These are phyloP conservation scores for Choiromyces venosus DNA, from an alignment of 495 filamentous ascomycete genomes.

Conservation along the genomic window DNA sequence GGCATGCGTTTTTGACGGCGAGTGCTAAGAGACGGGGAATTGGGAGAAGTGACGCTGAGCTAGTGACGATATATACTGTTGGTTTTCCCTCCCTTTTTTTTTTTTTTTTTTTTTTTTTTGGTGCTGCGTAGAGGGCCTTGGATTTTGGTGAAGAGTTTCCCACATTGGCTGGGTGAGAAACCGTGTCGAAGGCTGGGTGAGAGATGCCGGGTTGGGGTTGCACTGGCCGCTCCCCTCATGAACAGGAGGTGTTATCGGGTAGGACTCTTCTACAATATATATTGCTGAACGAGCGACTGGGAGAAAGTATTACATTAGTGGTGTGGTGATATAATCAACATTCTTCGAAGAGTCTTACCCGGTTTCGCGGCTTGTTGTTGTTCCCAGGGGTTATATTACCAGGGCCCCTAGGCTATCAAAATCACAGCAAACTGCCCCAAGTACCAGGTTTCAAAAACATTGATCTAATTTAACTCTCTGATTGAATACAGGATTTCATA, in stretches of 20 bases:
- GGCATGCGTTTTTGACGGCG: conserved; percentile 85
- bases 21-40: conserved; percentile 62
- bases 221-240: not conserved
- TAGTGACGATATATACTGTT: conserved; percentile 52
- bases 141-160: not conserved
- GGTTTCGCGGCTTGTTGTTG: not conserved
- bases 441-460: not conserved
- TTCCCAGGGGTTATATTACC: not conserved
- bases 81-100: conserved; percentile 22
- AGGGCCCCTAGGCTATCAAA: not conserved
- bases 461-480: conserved; percentile 8
- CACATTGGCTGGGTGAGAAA: not conserved
- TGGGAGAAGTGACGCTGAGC: conserved; percentile 60
- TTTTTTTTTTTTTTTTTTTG: not conserved
- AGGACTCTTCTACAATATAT: not conserved
- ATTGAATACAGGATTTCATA: conserved; percentile 62
- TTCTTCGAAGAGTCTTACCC: not conserved
- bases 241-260: not conserved
- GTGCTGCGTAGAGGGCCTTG: not conserved
- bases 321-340: not conserved
- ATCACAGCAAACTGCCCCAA: not conserved
- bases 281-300: not conserved
- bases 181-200: not conserved
- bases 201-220: not conserved
- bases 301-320: not conserved